Evolutionary conservation across 306 rosid genomes (phyloP).

Genomic region (Prunus davidiana): DNA sequence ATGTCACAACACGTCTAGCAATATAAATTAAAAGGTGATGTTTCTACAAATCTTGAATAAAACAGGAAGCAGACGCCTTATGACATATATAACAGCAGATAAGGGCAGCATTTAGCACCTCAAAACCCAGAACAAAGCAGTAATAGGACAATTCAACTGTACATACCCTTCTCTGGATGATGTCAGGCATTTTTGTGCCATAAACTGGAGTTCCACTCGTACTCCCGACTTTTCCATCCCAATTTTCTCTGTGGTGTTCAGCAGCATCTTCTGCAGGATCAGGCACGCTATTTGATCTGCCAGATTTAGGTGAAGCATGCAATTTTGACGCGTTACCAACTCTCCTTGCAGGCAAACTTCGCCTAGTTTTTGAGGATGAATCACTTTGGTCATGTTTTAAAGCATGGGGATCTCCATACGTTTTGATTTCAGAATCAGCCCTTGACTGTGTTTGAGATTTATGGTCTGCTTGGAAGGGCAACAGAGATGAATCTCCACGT

Average conservation of each 20-base stretch:
- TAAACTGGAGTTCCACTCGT: slow-evolving; percentile 51
- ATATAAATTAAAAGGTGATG: neutral
- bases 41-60: neutral
- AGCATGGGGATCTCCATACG: slow-evolving; percentile 48
- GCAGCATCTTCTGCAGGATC: slow-evolving; percentile 56
- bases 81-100: slow-evolving; percentile 4
- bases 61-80: slow-evolving; percentile 6
- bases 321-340: slow-evolving; percentile 54
- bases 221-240: slow-evolving; percentile 63
- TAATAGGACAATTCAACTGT: slow-evolving; percentile 1
- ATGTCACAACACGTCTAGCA: neutral
- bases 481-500: slow-evolving; percentile 63
- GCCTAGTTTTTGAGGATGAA: slow-evolving; percentile 54
- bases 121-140: slow-evolving; percentile 1
- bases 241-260: slow-evolving; percentile 59
- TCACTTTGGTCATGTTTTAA: slow-evolving; percentile 66
- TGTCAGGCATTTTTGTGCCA: slow-evolving; percentile 67
- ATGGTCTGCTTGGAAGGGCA: slow-evolving; percentile 51
- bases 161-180: slow-evolving; percentile 82
- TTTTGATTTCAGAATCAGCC: slow-evolving; percentile 55
- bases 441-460: slow-evolving; percentile 48
- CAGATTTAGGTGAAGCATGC: slow-evolving; percentile 70
- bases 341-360: slow-evolving; percentile 65
- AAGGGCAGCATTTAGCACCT: slow-evolving; percentile 19
- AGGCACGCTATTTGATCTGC: slow-evolving; percentile 54